Conservation (phyloP, 306 rosid genomes). For the Glycyrrhiza uralensis region DNA sequence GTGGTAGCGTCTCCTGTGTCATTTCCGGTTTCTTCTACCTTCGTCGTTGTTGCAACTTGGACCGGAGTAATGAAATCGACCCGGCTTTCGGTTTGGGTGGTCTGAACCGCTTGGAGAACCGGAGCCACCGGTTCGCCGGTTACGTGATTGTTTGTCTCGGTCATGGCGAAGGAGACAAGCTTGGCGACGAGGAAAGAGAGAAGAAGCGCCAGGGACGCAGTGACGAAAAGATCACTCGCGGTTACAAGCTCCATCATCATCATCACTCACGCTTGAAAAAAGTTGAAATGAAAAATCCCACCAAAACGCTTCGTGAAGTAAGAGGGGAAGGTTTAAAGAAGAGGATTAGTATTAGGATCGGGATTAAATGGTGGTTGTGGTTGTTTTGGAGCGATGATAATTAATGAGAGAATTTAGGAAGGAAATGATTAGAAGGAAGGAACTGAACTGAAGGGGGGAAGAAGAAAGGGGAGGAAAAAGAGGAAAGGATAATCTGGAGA, state of each 20-base stretch:
- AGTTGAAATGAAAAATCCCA: too few species aligned
- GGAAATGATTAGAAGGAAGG: slow-evolving; percentile 2
- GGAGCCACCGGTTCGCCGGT: slow-evolving; percentile 16
- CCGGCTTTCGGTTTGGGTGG: slow-evolving; percentile 27
- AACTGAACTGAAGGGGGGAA: neutral
- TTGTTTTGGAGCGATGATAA: neutral
- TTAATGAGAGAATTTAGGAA: slow-evolving; percentile 10
- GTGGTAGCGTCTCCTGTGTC: neutral
- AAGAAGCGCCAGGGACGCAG: slow-evolving; percentile 51
- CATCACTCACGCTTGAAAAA: too few species aligned
- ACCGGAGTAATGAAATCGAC: slow-evolving; percentile 9
- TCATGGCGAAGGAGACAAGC: slow-evolving; percentile 47
- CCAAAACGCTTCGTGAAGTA: neutral
- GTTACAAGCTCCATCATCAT: slow-evolving; percentile 53
- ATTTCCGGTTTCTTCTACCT: neutral
- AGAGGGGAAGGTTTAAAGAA: neutral
- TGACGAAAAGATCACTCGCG: slow-evolving; percentile 41
- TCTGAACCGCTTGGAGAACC: slow-evolving; percentile 19
- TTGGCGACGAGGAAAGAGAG: slow-evolving; percentile 55
- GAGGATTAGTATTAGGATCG: neutral
- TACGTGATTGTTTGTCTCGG: neutral
- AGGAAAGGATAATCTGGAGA: slow-evolving; percentile 40
- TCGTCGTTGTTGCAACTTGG: neutral
- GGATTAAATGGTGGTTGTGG: neutral
- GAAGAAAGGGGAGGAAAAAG: neutral